Percentiles rank a stretch among this genome's conserved stretches.
Conservation (phyloP, 2,329 filamentous ascomycete genomes). For the Aspergillus neoniger region DNA sequence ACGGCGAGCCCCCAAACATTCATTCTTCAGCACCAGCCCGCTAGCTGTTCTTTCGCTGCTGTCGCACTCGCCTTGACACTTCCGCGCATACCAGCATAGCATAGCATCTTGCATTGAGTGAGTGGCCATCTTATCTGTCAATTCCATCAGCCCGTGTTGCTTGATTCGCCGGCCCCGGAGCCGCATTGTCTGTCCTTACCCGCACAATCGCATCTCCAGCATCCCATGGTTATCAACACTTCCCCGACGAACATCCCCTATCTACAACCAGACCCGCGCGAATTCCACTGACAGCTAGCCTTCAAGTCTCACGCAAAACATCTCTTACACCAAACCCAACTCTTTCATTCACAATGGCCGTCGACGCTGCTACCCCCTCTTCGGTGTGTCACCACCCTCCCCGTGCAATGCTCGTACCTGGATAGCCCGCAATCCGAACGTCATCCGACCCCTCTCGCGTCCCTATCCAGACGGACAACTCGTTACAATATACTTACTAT, state of each 20-base stretch:
- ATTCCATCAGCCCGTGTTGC: not conserved
- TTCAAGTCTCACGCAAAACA: not conserved
- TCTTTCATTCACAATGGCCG: slow-evolving; percentile 32
- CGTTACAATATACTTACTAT: slow-evolving; percentile 3
- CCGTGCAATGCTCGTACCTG: not conserved
- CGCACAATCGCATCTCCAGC: slow-evolving; percentile 18
- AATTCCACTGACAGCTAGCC: slow-evolving; percentile 15
- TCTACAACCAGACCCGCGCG: slow-evolving; percentile 11
- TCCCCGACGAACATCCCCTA: slow-evolving; percentile 17
- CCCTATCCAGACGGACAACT: not conserved
- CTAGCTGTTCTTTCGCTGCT: slow-evolving; percentile 6
- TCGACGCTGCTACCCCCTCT: slow-evolving; percentile 29
- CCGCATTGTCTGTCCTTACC: slow-evolving; percentile 12
- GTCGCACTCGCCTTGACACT: not conserved
- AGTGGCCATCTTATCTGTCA: slow-evolving; percentile 9
- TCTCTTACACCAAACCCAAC: not conserved
- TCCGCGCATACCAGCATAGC: slow-evolving; percentile 8
- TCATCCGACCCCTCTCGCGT: slow-evolving; percentile 4
- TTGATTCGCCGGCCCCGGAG: slow-evolving; percentile 4
- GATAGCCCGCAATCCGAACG: slow-evolving; percentile 8
- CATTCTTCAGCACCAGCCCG: slow-evolving; percentile 7
- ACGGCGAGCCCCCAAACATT: slow-evolving; percentile 17
- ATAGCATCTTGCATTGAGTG: slow-evolving; percentile 8
- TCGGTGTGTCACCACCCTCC: slow-evolving; percentile 27
- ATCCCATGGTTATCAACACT: slow-evolving; percentile 18